Conservation (phyloP, 2,329 filamentous ascomycete species). For the Diaporthe ilicicola region DNA sequence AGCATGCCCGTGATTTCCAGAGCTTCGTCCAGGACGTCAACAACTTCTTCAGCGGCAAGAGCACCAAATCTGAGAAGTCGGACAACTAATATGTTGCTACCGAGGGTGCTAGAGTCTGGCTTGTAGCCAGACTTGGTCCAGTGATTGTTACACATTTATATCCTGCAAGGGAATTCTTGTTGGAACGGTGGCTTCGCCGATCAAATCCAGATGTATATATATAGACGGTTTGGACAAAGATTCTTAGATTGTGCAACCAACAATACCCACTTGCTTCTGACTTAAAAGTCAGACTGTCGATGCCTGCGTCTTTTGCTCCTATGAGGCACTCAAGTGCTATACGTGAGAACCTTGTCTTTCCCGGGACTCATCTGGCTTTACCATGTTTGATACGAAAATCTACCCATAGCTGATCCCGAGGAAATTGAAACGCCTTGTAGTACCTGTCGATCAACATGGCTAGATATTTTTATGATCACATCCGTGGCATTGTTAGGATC, state of each 20-base stretch:
- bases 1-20: constrained; percentile 10
- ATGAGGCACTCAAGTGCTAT: background rate
- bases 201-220: constrained; percentile 23
- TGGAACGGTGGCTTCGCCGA: background rate
- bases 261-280: constrained; percentile 4
- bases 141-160: constrained; percentile 1
- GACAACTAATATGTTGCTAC: background rate
- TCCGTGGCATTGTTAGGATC: too few relatives aligned
- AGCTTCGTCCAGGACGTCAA: constrained; percentile 24
- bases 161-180: background rate
- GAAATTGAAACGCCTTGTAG: too few relatives aligned
- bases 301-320: too few relatives aligned
- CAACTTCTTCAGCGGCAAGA: constrained; percentile 20
- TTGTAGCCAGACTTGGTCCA: background rate
- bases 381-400: too few relatives aligned
- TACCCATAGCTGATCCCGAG: too few relatives aligned
- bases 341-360: too few relatives aligned
- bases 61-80: background rate
- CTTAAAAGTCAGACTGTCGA: background rate
- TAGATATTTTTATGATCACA: too few relatives aligned
- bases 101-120: background rate
- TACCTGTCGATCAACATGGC: too few relatives aligned
- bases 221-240: background rate
- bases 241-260: background rate
- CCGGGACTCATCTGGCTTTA: too few relatives aligned